These are phyloP conservation scores for Backusella liffmaniae DNA, from an alignment of 192 early-diverging fungal genomes.

Conservation along the genomic window DNA sequence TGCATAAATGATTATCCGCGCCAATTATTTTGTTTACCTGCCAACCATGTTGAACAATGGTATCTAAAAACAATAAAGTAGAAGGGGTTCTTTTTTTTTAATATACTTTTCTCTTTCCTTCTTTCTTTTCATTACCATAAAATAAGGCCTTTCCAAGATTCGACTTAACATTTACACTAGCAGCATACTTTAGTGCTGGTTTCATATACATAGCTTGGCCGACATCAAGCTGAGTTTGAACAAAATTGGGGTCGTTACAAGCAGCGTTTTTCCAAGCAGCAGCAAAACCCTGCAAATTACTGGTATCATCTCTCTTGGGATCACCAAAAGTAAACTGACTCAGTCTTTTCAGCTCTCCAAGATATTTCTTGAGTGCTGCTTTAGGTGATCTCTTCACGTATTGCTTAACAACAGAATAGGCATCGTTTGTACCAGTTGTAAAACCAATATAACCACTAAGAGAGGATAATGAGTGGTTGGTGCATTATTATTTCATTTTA, in stretches of 20 bases:
- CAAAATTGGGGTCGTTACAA: constrained; percentile 30
- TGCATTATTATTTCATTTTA: neutral
- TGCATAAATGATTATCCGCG: neutral
- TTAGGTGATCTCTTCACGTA: constrained; percentile 19
- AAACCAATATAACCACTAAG: constrained; percentile 37
- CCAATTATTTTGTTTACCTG: constrained; percentile 20
- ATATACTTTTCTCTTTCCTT: neutral
- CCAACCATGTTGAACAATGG: constrained; percentile 42
- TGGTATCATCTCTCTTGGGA: constrained; percentile 18
- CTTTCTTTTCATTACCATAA: constrained; percentile 24
- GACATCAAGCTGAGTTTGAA: constrained; percentile 32
- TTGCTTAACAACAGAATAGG: constrained; percentile 29
- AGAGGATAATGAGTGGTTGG: neutral
- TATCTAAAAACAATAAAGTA: constrained; percentile 27
- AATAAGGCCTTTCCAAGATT: constrained; percentile 41
- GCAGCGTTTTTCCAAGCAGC: constrained; percentile 23
- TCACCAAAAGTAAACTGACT: constrained; percentile 22
- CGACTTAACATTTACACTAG: constrained; percentile 19
- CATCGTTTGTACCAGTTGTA: constrained; percentile 40
- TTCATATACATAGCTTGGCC: constrained; percentile 33
- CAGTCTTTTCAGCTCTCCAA: constrained; percentile 21
- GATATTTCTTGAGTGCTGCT: constrained; percentile 15
- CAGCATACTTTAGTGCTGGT: constrained; percentile 32
- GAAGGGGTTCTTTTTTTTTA: neutral
- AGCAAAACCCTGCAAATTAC: constrained; percentile 11